These are phyloP conservation scores for Sporothrix luriei DNA, from an alignment of 2,329 filamentous ascomycete species.

Conservation along the genomic window DNA sequence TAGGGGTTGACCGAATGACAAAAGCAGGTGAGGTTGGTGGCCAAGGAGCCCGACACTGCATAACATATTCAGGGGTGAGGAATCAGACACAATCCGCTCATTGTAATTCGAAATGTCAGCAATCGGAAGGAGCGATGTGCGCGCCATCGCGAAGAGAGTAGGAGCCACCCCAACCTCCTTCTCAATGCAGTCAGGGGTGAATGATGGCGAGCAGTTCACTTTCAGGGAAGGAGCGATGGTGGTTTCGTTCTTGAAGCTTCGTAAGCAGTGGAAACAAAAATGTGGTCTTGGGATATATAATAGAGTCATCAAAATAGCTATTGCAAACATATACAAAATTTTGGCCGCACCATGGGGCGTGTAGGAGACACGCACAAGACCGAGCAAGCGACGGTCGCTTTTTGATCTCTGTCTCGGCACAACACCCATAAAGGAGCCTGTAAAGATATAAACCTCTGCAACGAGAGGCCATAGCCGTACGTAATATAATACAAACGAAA, in stretches of 20 bases:
- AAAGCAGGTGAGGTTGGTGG: too few species aligned
- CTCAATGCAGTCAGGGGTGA: not conserved
- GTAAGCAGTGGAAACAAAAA: not conserved
- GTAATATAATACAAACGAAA: not conserved
- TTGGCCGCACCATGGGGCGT: not conserved
- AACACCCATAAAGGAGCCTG: not conserved
- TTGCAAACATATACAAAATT: not conserved
- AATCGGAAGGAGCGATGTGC: conserved; percentile 14
- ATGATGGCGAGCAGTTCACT: too few species aligned
- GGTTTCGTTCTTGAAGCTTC: not conserved
- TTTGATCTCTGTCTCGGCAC: not conserved
- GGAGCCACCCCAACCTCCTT: not conserved
- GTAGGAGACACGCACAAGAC: not conserved
- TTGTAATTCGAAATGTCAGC: not conserved
- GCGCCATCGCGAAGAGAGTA: not conserved
- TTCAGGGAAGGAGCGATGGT: conserved; percentile 12
- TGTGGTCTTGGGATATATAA: conserved; percentile 23
- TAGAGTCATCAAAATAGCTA: not conserved
- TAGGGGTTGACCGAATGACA: not conserved
- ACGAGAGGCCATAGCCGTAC: not conserved
- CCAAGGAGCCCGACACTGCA: too few species aligned
- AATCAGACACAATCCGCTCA: too few species aligned
- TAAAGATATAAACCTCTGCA: not conserved
- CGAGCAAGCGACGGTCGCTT: not conserved
- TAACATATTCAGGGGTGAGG: not conserved